Conservation (phyloP, 2,329 filamentous ascomycete species). For the Metarhizium album region DNA sequence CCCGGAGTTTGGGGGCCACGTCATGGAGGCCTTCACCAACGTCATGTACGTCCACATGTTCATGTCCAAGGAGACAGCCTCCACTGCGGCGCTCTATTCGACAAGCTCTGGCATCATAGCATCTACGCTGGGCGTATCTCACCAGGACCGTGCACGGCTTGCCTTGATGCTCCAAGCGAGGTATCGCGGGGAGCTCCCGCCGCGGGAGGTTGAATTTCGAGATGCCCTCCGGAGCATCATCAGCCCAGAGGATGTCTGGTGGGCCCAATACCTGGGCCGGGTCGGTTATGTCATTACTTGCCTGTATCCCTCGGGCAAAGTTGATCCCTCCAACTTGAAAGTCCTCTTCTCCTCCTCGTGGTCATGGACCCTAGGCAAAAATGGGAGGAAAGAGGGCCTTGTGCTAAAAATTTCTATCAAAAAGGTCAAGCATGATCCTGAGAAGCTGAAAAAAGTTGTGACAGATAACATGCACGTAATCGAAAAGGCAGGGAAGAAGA, state of each 20-base stretch:
- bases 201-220: slow-evolving; percentile 45
- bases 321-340: slow-evolving; percentile 26
- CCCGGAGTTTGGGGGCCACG: slow-evolving; percentile 28
- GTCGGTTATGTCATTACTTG: slow-evolving; percentile 46
- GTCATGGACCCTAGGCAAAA: slow-evolving; percentile 29
- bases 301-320: slow-evolving; percentile 50
- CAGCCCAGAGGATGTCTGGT: slow-evolving; percentile 47
- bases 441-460: slow-evolving; percentile 29
- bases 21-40: slow-evolving; percentile 48
- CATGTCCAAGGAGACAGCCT: slow-evolving; percentile 41
- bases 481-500: slow-evolving; percentile 49
- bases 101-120: slow-evolving; percentile 55
- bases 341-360: slow-evolving; percentile 30
- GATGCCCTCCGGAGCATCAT: slow-evolving; percentile 40
- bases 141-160: slow-evolving; percentile 48
- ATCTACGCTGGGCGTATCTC: slow-evolving; percentile 49
- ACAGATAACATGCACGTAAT: slow-evolving; percentile 29
- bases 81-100: slow-evolving; percentile 48
- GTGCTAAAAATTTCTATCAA: slow-evolving; percentile 32
- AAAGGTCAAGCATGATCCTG: slow-evolving; percentile 24
- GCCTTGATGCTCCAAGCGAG: slow-evolving; percentile 53
- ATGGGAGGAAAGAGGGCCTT: slow-evolving; percentile 27
- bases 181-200: slow-evolving; percentile 51
- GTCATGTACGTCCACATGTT: slow-evolving; percentile 43
- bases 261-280: slow-evolving; percentile 52